These are phyloP conservation scores for Suhomyces xylopsoci DNA, from an alignment of 805 yeast species.

Conservation along the genomic window DNA sequence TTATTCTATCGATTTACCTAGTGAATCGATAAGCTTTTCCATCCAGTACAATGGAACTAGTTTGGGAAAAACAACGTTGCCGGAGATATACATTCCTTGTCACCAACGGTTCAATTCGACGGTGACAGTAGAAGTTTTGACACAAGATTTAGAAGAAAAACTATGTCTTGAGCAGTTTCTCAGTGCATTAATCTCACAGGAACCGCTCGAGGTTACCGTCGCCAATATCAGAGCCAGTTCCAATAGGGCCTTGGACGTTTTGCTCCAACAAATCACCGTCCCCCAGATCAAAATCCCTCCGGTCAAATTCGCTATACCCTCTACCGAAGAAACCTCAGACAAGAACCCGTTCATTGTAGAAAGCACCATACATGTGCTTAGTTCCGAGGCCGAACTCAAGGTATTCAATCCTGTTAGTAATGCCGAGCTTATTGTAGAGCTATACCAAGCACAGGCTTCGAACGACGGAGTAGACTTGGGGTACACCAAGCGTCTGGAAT, in stretches of 20 bases:
- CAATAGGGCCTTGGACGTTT: conserved; percentile 9
- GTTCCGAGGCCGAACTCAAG: conserved; percentile 52
- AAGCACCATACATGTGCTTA: conserved; percentile 52
- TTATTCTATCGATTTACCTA: conserved; percentile 19
- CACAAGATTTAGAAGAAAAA: conserved; percentile 12
- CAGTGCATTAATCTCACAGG: conserved; percentile 40
- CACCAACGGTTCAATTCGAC: conserved; percentile 16
- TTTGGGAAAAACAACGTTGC: conserved; percentile 25
- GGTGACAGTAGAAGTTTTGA: conserved; percentile 7
- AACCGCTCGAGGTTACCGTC: conserved; percentile 26
- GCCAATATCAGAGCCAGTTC: conserved; percentile 22
- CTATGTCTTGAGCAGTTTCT: conserved; percentile 29
- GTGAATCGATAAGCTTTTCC: conserved; percentile 21
- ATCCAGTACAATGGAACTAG: conserved; percentile 29
- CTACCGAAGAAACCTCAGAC: neutral
- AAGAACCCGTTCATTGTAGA: conserved; percentile 43
- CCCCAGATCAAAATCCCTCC: conserved; percentile 20
- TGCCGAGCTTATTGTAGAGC: conserved; percentile 38
- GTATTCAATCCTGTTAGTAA: conserved; percentile 54
- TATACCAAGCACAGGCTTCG: conserved; percentile 47
- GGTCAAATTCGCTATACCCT: conserved; percentile 18
- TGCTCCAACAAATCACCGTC: conserved; percentile 18
- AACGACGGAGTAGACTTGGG: conserved; percentile 48
- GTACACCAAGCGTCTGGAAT: conserved; percentile 37
- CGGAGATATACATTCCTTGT: conserved; percentile 18